Evolutionary conservation across 768 basidiomycete species (phyloP).

Genomic region (Lentinula guzmanii): DNA sequence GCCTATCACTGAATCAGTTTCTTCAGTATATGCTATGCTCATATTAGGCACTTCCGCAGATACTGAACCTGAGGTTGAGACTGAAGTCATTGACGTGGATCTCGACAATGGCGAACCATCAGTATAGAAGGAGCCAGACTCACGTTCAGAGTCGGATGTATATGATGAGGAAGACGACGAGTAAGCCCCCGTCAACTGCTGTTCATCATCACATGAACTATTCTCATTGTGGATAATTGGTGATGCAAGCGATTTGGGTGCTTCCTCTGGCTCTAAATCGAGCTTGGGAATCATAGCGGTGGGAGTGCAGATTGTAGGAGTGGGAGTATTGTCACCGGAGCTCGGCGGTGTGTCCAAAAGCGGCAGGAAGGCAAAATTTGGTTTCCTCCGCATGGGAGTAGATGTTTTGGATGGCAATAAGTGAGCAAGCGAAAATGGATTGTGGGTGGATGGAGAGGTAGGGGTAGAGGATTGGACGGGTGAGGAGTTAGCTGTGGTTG

Average conservation of each 20-base stretch:
- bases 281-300: not conserved
- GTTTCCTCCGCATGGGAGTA: conserved; percentile 16
- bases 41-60: not conserved
- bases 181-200: not conserved
- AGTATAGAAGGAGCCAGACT: not conserved
- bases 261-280: not conserved
- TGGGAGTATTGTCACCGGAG: conserved; percentile 5
- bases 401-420: conserved; percentile 1
- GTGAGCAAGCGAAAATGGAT: conserved; percentile 9
- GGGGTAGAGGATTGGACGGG: not conserved
- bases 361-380: conserved; percentile 29
- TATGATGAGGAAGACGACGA: conserved; percentile 11
- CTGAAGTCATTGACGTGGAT: conserved; percentile 1
- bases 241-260: not conserved
- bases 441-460: not conserved
- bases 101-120: conserved; percentile 1
- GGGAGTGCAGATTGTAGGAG: not conserved
- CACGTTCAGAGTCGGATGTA: conserved; percentile 4
- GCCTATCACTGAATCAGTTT: not conserved
- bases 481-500: not conserved
- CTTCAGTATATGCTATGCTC: not conserved
- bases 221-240: not conserved
- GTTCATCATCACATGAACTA: not conserved
- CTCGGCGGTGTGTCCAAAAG: conserved; percentile 27
- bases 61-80: not conserved